Evolutionary conservation across 345 rosid species (phyloP), one percentile per base, ranked within the genome.

Genomic region (Turnera subulata): DNA sequence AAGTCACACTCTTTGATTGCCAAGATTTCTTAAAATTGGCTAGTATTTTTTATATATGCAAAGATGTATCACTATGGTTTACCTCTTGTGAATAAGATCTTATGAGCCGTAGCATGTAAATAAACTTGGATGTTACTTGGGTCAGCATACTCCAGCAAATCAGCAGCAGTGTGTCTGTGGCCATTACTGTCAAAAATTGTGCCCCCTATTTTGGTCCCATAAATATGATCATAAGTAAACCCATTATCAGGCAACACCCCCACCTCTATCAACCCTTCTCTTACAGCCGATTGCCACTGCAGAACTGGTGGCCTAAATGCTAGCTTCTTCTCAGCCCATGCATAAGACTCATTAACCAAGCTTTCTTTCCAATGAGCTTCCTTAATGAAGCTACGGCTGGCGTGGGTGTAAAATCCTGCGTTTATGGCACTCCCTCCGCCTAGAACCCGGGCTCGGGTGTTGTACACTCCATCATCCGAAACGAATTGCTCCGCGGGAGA

Each of bases 341-440:
- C 53, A 22, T 91, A 85, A 12, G 96, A 80, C 10, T 56, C 53
- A 50, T 81, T 69, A 10, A 78, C 98, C 53, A 75, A 71, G 8
- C 40, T 67, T 26, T 54, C 70, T 1, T 43, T 43, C 92, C 91
- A 85, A 50, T 80, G 85, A 0, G 58, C 80, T 55, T 69, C 64
- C 56, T 50, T 65, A 44, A 84, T 82, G 35, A 69, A 80, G 9
- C 67, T 67, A 1, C 17, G 22, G 47, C 76, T 62, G 1, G 98
- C 90, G 6, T 78, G 84, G 0, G 94, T 55, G 79, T 81, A 91
- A 64, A 88, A 91, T 4, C 96, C 95, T 0, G 95, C 98, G 37
- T 88, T 91, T 33, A 91, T 53, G 25, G 79, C 86, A 10, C 90
- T 79, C 5, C 98, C 96, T 4, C 98, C 98, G 0, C 98, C 96